Evolutionary conservation across 148 eudicot species (phyloP).

Genomic region (Rheum nobile): DNA sequence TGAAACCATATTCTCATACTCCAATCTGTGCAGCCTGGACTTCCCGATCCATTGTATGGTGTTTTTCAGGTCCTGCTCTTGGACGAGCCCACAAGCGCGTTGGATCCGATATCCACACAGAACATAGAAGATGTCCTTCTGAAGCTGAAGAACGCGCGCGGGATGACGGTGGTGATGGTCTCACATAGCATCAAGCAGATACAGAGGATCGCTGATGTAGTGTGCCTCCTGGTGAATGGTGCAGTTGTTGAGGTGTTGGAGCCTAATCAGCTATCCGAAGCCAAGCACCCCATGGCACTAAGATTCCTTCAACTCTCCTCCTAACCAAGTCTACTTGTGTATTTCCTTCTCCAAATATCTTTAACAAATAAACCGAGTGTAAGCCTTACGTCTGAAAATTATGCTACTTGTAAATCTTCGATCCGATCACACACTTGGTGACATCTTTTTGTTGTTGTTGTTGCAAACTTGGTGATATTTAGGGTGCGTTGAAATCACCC

Average conservation of each 20-base stretch:
- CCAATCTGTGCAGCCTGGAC: neutral
- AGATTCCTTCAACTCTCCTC: constrained; percentile 1
- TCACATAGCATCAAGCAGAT: constrained; percentile 9
- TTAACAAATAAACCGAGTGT: no score
- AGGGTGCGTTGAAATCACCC: no score
- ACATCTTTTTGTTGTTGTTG: no score
- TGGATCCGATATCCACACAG: constrained; percentile 8
- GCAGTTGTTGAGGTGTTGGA: constrained; percentile 10
- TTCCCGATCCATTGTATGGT: neutral
- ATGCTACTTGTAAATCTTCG: no score
- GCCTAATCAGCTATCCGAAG: constrained; percentile 6
- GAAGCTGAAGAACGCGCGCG: neutral
- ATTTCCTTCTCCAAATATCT: no score
- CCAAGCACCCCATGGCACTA: constrained; percentile 8
- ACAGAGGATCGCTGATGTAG: constrained; percentile 10
- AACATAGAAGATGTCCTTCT: constrained; percentile 1
- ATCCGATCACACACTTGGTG: no score
- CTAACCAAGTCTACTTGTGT: neutral
- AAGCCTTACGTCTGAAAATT: no score
- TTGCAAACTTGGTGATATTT: no score
- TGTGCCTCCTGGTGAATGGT: constrained; percentile 8
- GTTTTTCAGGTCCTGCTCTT: constrained; percentile 6
- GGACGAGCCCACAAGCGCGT: constrained; percentile 10
- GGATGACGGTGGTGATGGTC: constrained; percentile 7
- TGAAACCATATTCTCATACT: neutral